These are phyloP conservation scores for Crucibulum laeve DNA, from an alignment of 768 basidiomycete species.

Conservation along the genomic window DNA sequence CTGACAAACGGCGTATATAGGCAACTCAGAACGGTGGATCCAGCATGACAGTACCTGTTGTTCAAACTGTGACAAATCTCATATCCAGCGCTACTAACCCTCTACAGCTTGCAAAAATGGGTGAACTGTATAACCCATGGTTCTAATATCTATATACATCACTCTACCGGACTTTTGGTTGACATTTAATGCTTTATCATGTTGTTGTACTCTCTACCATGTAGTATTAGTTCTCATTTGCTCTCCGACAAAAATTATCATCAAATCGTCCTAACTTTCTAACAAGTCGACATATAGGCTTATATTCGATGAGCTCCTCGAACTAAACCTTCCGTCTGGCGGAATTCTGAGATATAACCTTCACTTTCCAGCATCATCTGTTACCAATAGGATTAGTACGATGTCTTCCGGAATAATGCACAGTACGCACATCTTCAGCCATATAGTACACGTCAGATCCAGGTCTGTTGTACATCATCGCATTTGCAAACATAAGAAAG, in stretches of 20 bases:
- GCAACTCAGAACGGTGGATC: conserved; percentile 32
- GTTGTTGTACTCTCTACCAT: no score
- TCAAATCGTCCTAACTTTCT: no score
- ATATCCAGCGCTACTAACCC: conserved; percentile 88
- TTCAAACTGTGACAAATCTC: conserved; percentile 78
- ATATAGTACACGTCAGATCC: conserved; percentile 83
- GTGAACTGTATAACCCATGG: conserved; percentile 84
- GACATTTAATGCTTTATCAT: conserved; percentile 3
- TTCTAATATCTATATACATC: conserved; percentile 41
- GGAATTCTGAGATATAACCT: conserved; percentile 58
- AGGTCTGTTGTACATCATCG: conserved; percentile 94
- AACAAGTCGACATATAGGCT: no score
- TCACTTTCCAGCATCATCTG: conserved; percentile 81
- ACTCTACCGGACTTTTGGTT: conserved; percentile 6
- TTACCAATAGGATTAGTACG: conserved; percentile 1
- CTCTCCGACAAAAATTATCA: no score
- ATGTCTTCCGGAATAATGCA: conserved; percentile 2
- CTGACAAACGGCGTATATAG: conserved; percentile 12
- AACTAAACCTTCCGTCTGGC: conserved; percentile 73
- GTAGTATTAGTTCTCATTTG: no score
- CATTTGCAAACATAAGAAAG: conserved; percentile 93
- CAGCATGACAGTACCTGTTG: conserved; percentile 46
- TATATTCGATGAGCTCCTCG: conserved; percentile 33
- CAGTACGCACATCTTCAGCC: conserved; percentile 80
- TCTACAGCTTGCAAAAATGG: conserved; percentile 78